Conservation (phyloP, 495 filamentous ascomycete species). For the Aspergillus conjunctus region DNA sequence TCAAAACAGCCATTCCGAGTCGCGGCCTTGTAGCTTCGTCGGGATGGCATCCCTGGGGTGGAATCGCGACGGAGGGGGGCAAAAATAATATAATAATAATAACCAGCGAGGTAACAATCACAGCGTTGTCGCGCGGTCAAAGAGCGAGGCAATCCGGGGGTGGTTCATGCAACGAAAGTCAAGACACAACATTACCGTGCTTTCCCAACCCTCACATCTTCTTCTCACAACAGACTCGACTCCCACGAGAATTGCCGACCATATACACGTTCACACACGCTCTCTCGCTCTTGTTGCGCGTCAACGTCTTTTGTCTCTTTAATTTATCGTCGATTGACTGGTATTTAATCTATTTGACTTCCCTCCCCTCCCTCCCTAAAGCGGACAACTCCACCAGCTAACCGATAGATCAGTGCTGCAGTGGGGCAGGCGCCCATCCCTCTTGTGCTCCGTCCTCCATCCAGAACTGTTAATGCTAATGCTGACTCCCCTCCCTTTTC, state of each 20-base stretch:
- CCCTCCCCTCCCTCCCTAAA: conserved; percentile 16
- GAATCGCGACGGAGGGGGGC: not conserved
- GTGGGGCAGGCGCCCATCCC: conserved; percentile 22
- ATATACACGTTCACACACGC: no score
- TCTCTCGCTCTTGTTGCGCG: no score
- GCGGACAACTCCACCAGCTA: conserved; percentile 19
- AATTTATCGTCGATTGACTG: not conserved
- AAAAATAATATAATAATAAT: not conserved
- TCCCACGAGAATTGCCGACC: no score
- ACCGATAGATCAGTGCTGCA: conserved; percentile 23
- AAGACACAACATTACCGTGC: not conserved
- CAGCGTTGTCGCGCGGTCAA: not conserved
- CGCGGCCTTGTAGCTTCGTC: conserved; percentile 39
- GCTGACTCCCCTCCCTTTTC: conserved; percentile 3
- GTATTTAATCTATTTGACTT: conserved; percentile 26
- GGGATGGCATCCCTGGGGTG: conserved; percentile 24
- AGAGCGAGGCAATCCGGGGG: not conserved
- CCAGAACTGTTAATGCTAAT: conserved; percentile 10
- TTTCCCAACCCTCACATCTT: conserved; percentile 1
- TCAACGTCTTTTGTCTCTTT: not conserved
- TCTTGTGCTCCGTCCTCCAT: conserved; percentile 10
- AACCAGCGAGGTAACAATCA: not conserved
- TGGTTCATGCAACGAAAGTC: conserved; percentile 9
- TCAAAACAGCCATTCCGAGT: conserved; percentile 49
- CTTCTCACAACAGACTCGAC: not conserved